Evolutionary conservation across 2,329 filamentous ascomycete species (phyloP), one percentile per base, ranked within the genome.

Genomic region (Venturia asperata): DNA sequence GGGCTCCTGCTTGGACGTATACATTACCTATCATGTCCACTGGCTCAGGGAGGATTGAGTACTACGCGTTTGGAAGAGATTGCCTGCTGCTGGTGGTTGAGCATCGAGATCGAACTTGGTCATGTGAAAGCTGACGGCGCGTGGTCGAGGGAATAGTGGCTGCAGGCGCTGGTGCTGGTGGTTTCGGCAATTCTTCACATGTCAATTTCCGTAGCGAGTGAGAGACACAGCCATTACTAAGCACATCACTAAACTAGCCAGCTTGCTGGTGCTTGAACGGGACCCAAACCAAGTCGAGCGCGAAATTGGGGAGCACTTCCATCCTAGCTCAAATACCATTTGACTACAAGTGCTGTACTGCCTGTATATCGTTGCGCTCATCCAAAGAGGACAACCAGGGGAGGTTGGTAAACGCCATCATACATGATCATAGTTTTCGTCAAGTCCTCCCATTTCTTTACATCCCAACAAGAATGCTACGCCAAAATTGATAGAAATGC

Each of bases 21-120:
- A 58, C 30, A 34, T 6, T 34, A 34, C 52, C 52, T 58, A 58
- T 58, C 52, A 58, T 58, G 52, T n/a, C 52, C 27, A 21, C 30
- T 47, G 37, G 19, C n/a, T 58, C 52, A 58, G 17, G 52, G 52
- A 37, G 52, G 52, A 58, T 58, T 39, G 30, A 58, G 52, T 30
- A 58, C 9, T 34, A 37, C 19, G 17, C 7, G 52, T 58, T 58
- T 58, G 30, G 11, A 58, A 37, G 17, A 39, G 52, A 58, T 58
- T 34, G 52, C 2, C 19, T n/a, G 52, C 30, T 52, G 52, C 30
- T 52, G 47, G 47, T 37, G 11, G 15, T 58, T 24, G 7, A 58
- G 52, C 52, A 58, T 58, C 17, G 52, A 37, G 52, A 27, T 34
- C 52, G 52, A 27, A 17, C 30, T 58, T 15, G 52, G 21, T 15